Percentiles rank a stretch among this genome's conserved stretches.
Conservation (phyloP, 108 stramenopile species). For the Aurantiochytrium sp. region DNA sequence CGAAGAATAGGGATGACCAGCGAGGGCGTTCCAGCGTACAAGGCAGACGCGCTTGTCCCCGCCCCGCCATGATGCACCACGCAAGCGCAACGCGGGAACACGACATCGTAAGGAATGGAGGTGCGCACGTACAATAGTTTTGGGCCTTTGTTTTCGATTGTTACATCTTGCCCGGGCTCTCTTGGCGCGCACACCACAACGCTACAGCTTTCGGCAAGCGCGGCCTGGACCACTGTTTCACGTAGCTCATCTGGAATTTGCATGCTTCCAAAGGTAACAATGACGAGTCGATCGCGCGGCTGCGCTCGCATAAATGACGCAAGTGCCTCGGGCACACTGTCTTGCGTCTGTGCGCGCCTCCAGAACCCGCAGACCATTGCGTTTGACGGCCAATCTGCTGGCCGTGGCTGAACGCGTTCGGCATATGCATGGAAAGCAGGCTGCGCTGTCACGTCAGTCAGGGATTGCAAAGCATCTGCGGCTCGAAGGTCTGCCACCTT, state of each 20-base stretch:
- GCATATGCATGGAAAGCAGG: background rate
- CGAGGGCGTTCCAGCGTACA: slow-evolving; percentile 59
- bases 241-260: background rate
- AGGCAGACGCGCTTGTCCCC: slow-evolving; percentile 66
- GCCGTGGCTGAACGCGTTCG: background rate
- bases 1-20: slow-evolving; percentile 61
- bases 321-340: background rate
- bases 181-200: background rate
- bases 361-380: background rate
- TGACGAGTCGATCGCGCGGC: background rate
- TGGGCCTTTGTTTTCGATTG: background rate
- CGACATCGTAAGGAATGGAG: slow-evolving; percentile 58
- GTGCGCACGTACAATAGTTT: background rate
- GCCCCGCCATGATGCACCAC: slow-evolving; percentile 79
- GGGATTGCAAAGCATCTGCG: background rate
- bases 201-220: background rate
- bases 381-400: background rate
- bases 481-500: background rate
- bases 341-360: background rate
- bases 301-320: background rate
- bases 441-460: background rate
- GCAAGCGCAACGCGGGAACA: slow-evolving; percentile 58
- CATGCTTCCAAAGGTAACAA: slow-evolving; percentile 3
- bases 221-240: background rate
- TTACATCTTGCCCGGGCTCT: background rate